These are phyloP conservation scores for Aegilops longissima DNA, from an alignment of 176 grass and related monocot species.

Conservation along the genomic window DNA sequence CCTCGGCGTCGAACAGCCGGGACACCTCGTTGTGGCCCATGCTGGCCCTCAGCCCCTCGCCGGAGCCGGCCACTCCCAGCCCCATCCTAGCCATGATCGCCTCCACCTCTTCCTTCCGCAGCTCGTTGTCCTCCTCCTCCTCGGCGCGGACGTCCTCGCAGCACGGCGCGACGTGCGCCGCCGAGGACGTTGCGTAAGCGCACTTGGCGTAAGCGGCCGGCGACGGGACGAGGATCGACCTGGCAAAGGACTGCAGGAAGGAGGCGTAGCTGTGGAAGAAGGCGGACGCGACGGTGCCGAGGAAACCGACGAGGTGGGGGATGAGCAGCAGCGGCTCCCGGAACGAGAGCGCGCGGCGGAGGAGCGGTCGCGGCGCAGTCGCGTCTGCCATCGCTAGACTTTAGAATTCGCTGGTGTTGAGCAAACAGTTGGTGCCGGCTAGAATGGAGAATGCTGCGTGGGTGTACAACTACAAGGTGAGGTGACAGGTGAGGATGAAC, in stretches of 20 bases:
- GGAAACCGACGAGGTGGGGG: slow-evolving; percentile 29
- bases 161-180: neutral
- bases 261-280: slow-evolving; percentile 34
- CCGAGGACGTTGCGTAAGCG: neutral
- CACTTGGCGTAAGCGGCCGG: neutral
- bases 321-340: slow-evolving; percentile 44
- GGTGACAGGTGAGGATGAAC: too few species aligned
- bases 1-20: slow-evolving; percentile 61
- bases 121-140: neutral
- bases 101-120: slow-evolving; percentile 48
- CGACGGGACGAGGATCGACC: neutral
- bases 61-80: neutral
- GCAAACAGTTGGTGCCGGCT: too few species aligned
- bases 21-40: slow-evolving; percentile 39
- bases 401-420: neutral
- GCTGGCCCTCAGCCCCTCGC: slow-evolving; percentile 14
- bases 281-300: neutral
- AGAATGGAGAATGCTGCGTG: too few species aligned
- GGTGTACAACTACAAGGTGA: neutral
- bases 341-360: slow-evolving; percentile 47
- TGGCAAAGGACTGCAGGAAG: slow-evolving; percentile 27
- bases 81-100: slow-evolving; percentile 48
- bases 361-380: slow-evolving; percentile 23
- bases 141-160: neutral
- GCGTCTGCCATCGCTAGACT: slow-evolving; percentile 20